These are phyloP conservation scores for Candida yuanshanica DNA, from an alignment of 805 yeast species.

Conservation along the genomic window DNA sequence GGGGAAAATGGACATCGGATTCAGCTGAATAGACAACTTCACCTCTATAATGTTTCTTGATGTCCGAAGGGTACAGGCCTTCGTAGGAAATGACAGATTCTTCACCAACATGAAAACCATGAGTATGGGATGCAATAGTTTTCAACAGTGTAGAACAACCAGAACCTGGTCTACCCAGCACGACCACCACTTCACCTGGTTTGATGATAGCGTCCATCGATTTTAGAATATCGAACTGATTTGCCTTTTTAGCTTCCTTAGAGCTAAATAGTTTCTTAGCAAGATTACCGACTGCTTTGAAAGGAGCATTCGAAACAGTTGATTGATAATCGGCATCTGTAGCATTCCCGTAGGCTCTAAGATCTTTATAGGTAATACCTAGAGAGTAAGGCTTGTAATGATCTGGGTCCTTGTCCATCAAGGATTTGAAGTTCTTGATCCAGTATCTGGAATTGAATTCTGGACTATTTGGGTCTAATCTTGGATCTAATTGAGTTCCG, in stretches of 20 bases:
- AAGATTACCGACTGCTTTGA: constrained; percentile 13
- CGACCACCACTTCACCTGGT: constrained; percentile 65
- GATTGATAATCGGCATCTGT: constrained; percentile 57
- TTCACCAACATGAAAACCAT: constrained; percentile 47
- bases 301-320: constrained; percentile 41
- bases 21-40: constrained; percentile 70
- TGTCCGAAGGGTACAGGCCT: constrained; percentile 48
- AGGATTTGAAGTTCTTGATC: constrained; percentile 48
- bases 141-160: constrained; percentile 68
- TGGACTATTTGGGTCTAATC: constrained; percentile 50
- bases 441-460: constrained; percentile 51
- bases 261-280: constrained; percentile 10
- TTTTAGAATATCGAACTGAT: constrained; percentile 40
- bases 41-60: constrained; percentile 51
- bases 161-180: constrained; percentile 73
- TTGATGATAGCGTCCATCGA: constrained; percentile 59
- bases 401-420: constrained; percentile 48
- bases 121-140: constrained; percentile 51
- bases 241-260: constrained; percentile 15
- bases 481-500: constrained; percentile 28
- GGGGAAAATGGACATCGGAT: constrained; percentile 48
- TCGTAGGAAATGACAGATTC: constrained; percentile 45
- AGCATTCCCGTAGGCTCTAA: constrained; percentile 55
- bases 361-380: constrained; percentile 50
- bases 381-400: constrained; percentile 48